Conservation (phyloP, 2,329 filamentous ascomycete genomes). For the Magnaporthales sp. region DNA sequence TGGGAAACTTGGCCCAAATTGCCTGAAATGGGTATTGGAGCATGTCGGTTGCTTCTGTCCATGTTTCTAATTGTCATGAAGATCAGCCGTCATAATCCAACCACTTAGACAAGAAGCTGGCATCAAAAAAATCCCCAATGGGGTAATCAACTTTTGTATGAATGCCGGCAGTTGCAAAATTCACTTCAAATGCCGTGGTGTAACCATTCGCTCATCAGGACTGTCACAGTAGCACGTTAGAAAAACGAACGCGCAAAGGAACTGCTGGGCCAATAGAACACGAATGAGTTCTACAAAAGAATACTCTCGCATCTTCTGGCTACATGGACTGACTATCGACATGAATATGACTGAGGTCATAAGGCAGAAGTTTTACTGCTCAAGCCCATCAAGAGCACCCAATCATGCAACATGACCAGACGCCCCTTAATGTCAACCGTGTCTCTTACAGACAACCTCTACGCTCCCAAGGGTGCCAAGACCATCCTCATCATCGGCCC, state of each 20-base stretch:
- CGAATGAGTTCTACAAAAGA: too few relatives aligned
- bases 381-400: too few relatives aligned
- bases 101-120: not conserved
- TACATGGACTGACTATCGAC: too few relatives aligned
- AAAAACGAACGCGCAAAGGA: too few relatives aligned
- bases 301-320: too few relatives aligned
- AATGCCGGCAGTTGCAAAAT: not conserved
- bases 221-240: too few relatives aligned
- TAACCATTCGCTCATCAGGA: too few relatives aligned
- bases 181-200: not conserved
- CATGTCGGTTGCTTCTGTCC: not conserved
- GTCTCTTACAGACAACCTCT: conserved; percentile 3
- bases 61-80: not conserved
- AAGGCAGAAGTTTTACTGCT: too few relatives aligned
- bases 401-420: too few relatives aligned
- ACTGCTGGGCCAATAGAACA: too few relatives aligned
- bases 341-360: too few relatives aligned
- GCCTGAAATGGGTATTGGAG: not conserved
- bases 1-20: not conserved
- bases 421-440: not conserved
- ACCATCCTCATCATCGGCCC: not conserved
- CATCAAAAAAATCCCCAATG: not conserved
- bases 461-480: not conserved
- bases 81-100: not conserved
- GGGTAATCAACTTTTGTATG: not conserved